Conservation (phyloP, 495 filamentous ascomycete species). For the Hypoxylon rickii region DNA sequence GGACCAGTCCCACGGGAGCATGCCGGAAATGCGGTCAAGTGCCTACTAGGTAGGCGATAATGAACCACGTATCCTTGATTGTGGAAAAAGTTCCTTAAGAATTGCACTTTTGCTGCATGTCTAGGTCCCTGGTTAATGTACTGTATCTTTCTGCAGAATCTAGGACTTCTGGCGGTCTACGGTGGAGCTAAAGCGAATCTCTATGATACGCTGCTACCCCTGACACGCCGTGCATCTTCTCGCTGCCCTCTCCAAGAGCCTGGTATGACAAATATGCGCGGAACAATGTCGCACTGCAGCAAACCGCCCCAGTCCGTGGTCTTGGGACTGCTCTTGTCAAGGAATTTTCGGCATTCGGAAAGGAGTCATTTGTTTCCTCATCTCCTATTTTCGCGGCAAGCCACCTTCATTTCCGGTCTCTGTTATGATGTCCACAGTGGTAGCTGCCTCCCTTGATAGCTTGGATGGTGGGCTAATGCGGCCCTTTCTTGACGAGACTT, state of each 20-base stretch:
- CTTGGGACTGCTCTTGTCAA: not conserved
- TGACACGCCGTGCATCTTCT: too few species aligned
- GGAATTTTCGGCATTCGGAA: slow-evolving; percentile 6
- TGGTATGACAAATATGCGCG: not conserved
- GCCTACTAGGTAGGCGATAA: too few species aligned
- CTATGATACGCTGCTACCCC: too few species aligned
- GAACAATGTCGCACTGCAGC: slow-evolving; percentile 17
- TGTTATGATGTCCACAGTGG: too few species aligned
- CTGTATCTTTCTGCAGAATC: not conserved
- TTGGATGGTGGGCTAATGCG: too few species aligned
- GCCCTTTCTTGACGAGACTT: too few species aligned
- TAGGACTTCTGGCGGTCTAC: not conserved
- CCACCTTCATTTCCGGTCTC: too few species aligned
- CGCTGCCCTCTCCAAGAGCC: slow-evolving; percentile 1
- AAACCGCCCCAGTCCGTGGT: slow-evolving; percentile 7
- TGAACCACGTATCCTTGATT: not conserved
- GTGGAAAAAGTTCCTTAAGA: slow-evolving; percentile 1
- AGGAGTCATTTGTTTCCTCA: not conserved
- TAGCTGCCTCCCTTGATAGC: too few species aligned
- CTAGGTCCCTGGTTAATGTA: not conserved
- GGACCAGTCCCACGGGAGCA: too few species aligned
- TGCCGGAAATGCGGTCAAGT: slow-evolving; percentile 1
- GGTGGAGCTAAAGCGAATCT: too few species aligned
- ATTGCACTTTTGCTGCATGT: not conserved
- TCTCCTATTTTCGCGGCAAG: too few species aligned